Evolutionary conservation across 192 early-diverging fungal species (phyloP), one percentile per base, ranked within the genome.

Genomic region (Chytriomyces confervae): DNA sequence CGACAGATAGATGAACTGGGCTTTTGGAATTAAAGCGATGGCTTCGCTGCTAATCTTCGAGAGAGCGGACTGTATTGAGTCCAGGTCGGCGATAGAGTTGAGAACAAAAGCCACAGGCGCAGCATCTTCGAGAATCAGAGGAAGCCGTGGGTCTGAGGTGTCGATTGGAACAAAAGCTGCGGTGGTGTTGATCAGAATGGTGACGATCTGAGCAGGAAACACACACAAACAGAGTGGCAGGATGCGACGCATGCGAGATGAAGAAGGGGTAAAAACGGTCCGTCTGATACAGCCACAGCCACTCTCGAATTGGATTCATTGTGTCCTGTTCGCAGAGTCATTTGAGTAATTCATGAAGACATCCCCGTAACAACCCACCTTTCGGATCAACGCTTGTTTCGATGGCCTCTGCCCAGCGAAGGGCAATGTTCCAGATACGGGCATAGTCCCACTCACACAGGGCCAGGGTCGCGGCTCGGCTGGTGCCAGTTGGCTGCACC

Each of bases 101-200:
- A 64, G 7, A 46, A 84, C 70, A 27, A 81, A 67, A 18, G 79
- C 13, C n/a, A 50, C 68, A 11, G 69, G 71, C 4, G 45, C 36
- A 6, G 80, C 78, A 62, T 84, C 83, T n/a, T 84, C 77, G 13
- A 84, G 48, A 50, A 84, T 44, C 6, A 77, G 61, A 62, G 66
- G 78, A 45, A 84, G 77, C 7, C 83, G 77, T 6, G 83, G 83
- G 53, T 84, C 83, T 10, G 66, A 61, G 6, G 24, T 7, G 66
- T 84, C 83, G 23, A 84, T 16, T 20, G 83, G 83, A 13, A 84
- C 78, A 16, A 82, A 43, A 8, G 81, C 80, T 80, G 61, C 60
- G 27, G 13, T 13, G 20, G 13, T 5, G 16, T 57, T 20, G 16
- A n/a, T 20, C 66, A 68, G 16, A 13, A 23, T 65, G 13, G 29